Conservation (phyloP, 148 eudicot species). For the Selenicereus undatus region DNA sequence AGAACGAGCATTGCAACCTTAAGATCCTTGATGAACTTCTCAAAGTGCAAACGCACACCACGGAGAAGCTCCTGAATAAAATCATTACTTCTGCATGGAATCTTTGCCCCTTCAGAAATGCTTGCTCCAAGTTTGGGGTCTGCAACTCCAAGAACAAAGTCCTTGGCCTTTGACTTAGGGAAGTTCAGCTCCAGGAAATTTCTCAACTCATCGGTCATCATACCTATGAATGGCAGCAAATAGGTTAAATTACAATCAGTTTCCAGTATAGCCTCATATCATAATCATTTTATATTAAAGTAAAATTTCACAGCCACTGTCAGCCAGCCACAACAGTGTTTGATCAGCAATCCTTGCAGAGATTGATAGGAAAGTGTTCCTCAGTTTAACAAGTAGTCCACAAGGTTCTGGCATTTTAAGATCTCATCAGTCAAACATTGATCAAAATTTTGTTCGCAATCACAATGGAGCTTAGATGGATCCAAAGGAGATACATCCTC, state of each 20-base stretch:
- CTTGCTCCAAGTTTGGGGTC: conserved; percentile 83
- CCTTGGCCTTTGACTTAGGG: conserved; percentile 59
- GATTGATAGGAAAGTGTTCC: not conserved
- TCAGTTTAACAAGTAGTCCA: not conserved
- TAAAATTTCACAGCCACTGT: not conserved
- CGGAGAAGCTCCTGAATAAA: conserved; percentile 83
- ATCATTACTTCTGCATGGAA: conserved; percentile 83
- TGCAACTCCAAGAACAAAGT: conserved; percentile 71
- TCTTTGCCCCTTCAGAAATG: conserved; percentile 69
- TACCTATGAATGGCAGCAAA: conserved; percentile 35
- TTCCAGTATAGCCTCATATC: not conserved
- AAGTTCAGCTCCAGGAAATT: conserved; percentile 68
- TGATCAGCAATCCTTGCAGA: not conserved
- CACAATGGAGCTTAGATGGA: not conserved
- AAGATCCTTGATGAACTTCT: conserved; percentile 67
- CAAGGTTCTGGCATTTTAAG: not conserved
- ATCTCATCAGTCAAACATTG: not conserved
- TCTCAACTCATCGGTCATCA: conserved; percentile 83
- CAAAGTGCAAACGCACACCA: conserved; percentile 87
- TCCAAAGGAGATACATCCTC: not conserved
- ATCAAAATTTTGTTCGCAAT: not conserved
- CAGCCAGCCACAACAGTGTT: not conserved
- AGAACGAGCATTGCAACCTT: conserved; percentile 46
- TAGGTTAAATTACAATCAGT: not conserved
- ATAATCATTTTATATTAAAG: not conserved